Evolutionary conservation across 2,329 filamentous ascomycete genomes (phyloP).

Genomic region (Cadophora gregata): DNA sequence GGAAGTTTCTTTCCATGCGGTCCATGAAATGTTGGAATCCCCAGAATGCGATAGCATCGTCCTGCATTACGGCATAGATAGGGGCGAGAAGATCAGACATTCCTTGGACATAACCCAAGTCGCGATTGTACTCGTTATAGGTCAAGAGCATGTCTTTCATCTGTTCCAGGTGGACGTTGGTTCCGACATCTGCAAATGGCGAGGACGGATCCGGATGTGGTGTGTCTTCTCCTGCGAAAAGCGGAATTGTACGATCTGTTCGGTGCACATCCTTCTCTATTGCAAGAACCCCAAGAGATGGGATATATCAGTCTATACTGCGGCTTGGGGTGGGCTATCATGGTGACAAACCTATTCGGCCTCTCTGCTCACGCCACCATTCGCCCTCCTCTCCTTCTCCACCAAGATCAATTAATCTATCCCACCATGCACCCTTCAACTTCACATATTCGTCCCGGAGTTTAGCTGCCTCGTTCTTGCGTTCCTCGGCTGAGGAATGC

Average conservation of each 20-base stretch:
- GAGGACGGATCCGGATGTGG: conserved; percentile 96
- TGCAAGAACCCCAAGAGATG: conserved; percentile 56
- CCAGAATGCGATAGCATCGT: conserved; percentile 97
- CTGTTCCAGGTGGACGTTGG: conserved; percentile 97
- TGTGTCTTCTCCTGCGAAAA: conserved; percentile 95
- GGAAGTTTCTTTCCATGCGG: conserved; percentile 95
- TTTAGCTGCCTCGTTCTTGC: conserved; percentile 81
- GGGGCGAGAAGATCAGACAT: conserved; percentile 98
- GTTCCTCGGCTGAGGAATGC: conserved; percentile 87
- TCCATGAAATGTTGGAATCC: conserved; percentile 96
- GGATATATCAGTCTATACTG: conserved; percentile 47
- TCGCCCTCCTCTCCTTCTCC: conserved; percentile 83
- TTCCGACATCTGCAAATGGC: conserved; percentile 89
- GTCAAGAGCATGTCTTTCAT: conserved; percentile 99
- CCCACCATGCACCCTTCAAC: conserved; percentile 96
- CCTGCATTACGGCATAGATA: conserved; percentile 96
- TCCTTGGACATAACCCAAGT: conserved; percentile 95
- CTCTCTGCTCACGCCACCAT: conserved; percentile 96
- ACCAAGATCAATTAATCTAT: conserved; percentile 82
- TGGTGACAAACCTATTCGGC: conserved; percentile 79
- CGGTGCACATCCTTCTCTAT: conserved; percentile 98
- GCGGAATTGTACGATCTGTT: conserved; percentile 91
- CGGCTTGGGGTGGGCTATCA: conserved; percentile 18
- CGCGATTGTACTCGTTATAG: conserved; percentile 97
- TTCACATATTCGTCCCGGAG: conserved; percentile 92